Conservation (phyloP, 306 rosid species). For the Inga laurina region DNA sequence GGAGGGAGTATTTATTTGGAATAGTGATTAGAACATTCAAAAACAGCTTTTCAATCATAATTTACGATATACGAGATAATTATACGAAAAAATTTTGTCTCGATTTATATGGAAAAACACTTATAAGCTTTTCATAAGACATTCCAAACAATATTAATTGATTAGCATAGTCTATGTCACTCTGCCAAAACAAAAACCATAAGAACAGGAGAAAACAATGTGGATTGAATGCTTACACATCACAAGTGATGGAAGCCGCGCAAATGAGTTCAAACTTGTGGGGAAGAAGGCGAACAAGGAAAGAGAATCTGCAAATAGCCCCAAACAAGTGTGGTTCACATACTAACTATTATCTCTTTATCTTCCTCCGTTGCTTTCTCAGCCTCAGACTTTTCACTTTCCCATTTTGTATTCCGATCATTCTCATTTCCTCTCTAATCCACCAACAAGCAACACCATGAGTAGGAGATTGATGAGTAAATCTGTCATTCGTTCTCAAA, state of each 20-base stretch:
- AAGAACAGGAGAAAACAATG: not conserved
- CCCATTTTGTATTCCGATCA: not conserved
- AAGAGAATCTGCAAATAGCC: not conserved
- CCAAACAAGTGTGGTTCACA: constrained; percentile 55
- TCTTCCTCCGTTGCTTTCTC: constrained; percentile 59
- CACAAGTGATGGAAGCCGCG: not conserved
- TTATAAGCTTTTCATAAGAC: too few species aligned
- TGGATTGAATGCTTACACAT: not conserved
- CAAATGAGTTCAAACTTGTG: constrained; percentile 2
- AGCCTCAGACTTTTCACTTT: constrained; percentile 54
- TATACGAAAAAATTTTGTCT: too few species aligned
- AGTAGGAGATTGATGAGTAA: not conserved
- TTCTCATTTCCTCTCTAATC: not conserved
- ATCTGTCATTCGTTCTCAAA: not conserved
- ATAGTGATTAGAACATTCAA: too few species aligned
- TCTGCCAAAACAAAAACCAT: not conserved
- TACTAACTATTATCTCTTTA: constrained; percentile 73
- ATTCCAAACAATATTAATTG: not conserved
- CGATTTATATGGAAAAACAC: too few species aligned
- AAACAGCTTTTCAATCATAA: too few species aligned
- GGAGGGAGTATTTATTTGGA: too few species aligned
- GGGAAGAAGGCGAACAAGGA: constrained; percentile 26
- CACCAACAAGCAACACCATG: not conserved
- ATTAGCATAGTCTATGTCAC: not conserved
- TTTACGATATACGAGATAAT: too few species aligned